Base-by-base conservation (phyloP, 2,329 filamentous ascomycete genomes). In the Beauveria bassiana region DNA sequence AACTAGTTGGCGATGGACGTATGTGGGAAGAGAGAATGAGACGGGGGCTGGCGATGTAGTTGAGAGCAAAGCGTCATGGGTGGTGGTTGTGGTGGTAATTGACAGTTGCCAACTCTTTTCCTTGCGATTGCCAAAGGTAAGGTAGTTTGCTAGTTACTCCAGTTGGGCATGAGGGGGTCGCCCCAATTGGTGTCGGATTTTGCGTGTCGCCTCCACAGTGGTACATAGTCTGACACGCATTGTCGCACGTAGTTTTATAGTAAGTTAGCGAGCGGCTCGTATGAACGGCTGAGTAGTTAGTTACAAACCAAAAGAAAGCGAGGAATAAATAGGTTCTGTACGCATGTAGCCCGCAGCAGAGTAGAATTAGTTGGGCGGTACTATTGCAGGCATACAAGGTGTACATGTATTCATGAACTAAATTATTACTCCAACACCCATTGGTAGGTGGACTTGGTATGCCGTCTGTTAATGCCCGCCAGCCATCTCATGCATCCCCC, bases 201-300 rank as follows among this genome's bases (percentile, higher is more conserved):
- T 26, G 22, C 18, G n/a, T 45, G 22, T 42, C 16, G 31, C 24
- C 34, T 51, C 28, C 14, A 38, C 56, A 24, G 46, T 20, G 9
- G 54, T 49, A 58, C 43, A 34, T 50, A 34, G 34, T 59, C 57
- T 26, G 57, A 59, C 46, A 52, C 47, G n/a, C 45, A 59, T 20
- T 43, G 57, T 59, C 57, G 47, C 58, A 61, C 42, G 12, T 42
- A 46, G 49, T 53, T 54, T 50, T 40, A 5, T 42, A 55, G 42
- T 34, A 26, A 26, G 24, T 26, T 26, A 56, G 26, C 47, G 24
- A 31, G 38, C 34, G 56, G 31, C 20, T 43, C 10, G 24, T 34
- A 38, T 14, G 28, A 51, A 51, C 49, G 34, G 34, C 34, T 38
- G 31, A 34, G 12, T 34, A 34, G 10, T 14, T 34, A 34, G 10